Evolutionary conservation across 257 asterid genomes (phyloP), one percentile per base, ranked within the genome.

Genomic region (Rubia yunnanensis): DNA sequence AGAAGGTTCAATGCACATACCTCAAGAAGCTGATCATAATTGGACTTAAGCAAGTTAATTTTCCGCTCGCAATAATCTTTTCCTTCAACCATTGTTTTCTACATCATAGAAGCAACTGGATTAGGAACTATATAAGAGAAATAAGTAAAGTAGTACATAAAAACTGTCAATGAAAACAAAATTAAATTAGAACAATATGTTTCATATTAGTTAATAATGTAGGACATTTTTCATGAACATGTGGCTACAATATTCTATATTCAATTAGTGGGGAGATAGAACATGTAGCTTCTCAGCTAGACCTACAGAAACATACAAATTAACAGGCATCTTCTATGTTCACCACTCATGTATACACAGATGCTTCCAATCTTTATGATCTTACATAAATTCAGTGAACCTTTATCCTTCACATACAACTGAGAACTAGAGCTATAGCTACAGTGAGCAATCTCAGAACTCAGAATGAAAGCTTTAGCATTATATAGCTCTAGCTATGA

Each of bases 1-100:
- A 56, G 39, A 18, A 54, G 64, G 60, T 36, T 31, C 30, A 9
- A 2, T 20, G 35, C 55, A 64, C 79, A 56, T 83, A 92, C 97
- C 96, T 92, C 97, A 32, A 90, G 83, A 71, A 92, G 96, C 68
- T 89, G 99, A 55, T 90, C 97, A 49, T 92, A 88, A 66, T 92
- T 92, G 72, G 97, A 92, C 87, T 90, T 88, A 13, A 92, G 94
- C 87, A 92, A 68, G 55, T 77, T 78, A 67, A 90, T 86, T 79
- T 92, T 92, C 15, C 96, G 88, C 77, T 88, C 97, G 34, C 96
- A 92, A 70, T 87, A 92, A 76, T 92, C 95, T 78, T 88, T 90
- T 49, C 97, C 97, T 85, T 92, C 92, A 0, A 27, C 81, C 99
- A 88, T 90, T 11, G 92, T 88, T 90, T 92, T 88, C 99, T 72